Evolutionary conservation across 176 grass and related monocot species (phyloP).

Genomic region (Sorghum bicolor): Sorghum_bicolor_NCBIv3 NC_012879.2:54130001-54130500

Average conservation of each 20-base stretch:
- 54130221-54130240: not conserved
- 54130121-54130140: slow-evolving; percentile 20
- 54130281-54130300: slow-evolving; percentile 16
- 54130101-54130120: slow-evolving; percentile 20
- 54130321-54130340: slow-evolving; percentile 19
- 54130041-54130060: slow-evolving; percentile 1
- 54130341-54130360: slow-evolving; percentile 23
- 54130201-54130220: slow-evolving; percentile 23
- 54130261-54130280: slow-evolving; percentile 4
- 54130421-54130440: slow-evolving; percentile 12
- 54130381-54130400: not conserved
- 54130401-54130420: not conserved
- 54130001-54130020: slow-evolving; percentile 13
- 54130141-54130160: slow-evolving; percentile 6
- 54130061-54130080: slow-evolving; percentile 11
- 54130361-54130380: slow-evolving; percentile 35
- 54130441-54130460: not conserved
- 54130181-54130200: slow-evolving; percentile 30
- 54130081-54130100: not conserved
- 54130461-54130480: not conserved
- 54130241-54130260: not conserved
- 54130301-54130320: slow-evolving; percentile 17
- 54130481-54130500: not conserved
- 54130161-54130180: slow-evolving; percentile 40
- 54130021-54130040: not conserved